Base-by-base conservation (phyloP, 2,329 filamentous ascomycete genomes). In the Colletotrichum spinosum region DNA sequence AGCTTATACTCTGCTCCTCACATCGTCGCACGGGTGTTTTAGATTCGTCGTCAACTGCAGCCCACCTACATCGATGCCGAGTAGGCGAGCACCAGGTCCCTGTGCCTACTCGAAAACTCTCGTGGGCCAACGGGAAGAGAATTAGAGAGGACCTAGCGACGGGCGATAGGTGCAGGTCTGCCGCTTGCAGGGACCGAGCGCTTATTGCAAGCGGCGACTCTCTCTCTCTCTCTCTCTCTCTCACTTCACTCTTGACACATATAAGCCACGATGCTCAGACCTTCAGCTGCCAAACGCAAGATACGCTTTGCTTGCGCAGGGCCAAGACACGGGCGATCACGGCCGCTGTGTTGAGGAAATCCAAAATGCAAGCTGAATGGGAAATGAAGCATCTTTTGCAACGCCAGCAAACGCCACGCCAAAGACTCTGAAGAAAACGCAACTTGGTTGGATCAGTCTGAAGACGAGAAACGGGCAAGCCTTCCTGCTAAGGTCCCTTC, bases 271-370 rank as follows among this genome's bases (percentile, higher is more conserved):
- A 1, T 65, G 62, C 58, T 62, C 58, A 56, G 62, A 62, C 58
- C 35, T 39, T 46, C 54, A 51, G 58, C 62, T 55, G 58, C 62
- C 62, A 56, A 62, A 62, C 58, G 62, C 62, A 53, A 62, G 62
- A 65, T 65, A 62, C 57, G 62, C 62, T 65, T 55, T 65, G 37
- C 57, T 62, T 56, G 38, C 62, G 52, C 62, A 65, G 62, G 34
- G 62, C 58, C 62, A 62, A 65, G 58, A 56, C 62, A 61, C 46
- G 58, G 58, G 46, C 58, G 58, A 62, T 13, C 58, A 52, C 53
- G 62, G 44, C 34, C 35, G 52, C 45, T 15, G 58, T 39, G 25
- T 49, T 54, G 17, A 62, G 42, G 33, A 37, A 56, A 25, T 33
- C 9, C 25, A 56, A 33, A 41, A 57, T 37, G 8, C n/a, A 35